Percentiles rank a stretch among this genome's conserved stretches.
These are phyloP conservation scores for Trichomonascaceae sp. DNA, from an alignment of 1,139 yeast species.

Conservation along the genomic window DNA sequence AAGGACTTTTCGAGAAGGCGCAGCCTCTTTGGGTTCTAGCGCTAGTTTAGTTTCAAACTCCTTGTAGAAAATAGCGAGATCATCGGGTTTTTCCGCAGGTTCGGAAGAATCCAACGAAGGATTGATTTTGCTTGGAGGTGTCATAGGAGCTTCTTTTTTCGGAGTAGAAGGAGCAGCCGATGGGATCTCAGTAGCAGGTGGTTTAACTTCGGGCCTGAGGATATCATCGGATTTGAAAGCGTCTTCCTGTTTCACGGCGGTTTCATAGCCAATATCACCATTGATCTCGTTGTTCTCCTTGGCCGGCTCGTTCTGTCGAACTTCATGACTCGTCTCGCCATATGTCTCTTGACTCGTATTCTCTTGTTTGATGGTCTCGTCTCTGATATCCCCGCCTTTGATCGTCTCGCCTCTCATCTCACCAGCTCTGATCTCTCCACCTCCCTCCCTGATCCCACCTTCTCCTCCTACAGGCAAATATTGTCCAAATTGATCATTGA, in stretches of 20 bases:
- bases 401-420: not conserved
- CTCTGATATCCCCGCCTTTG: not conserved
- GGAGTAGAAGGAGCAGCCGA: not conserved
- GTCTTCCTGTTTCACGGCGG: not conserved
- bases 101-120: not conserved
- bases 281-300: not conserved
- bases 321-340: not conserved
- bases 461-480: not conserved
- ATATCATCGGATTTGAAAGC: no score
- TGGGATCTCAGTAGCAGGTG: no score
- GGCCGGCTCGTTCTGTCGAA: not conserved
- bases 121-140: constrained; percentile 10
- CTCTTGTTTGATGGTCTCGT: not conserved
- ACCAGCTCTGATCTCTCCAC: no score
- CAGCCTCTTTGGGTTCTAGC: constrained; percentile 5
- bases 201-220: no score
- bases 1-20: constrained; percentile 15
- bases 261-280: not conserved
- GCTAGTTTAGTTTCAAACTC: constrained; percentile 8
- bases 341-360: not conserved
- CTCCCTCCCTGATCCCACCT: not conserved
- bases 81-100: constrained; percentile 1
- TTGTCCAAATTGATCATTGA: not conserved
- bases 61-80: constrained; percentile 9
- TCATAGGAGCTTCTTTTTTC: constrained; percentile 5